Percentiles rank a stretch among this genome's conserved stretches.
phyloP scores from a whole-genome alignment of 2,329 filamentous ascomycete species.

The Sphaerulina vaccinii region DNA sequence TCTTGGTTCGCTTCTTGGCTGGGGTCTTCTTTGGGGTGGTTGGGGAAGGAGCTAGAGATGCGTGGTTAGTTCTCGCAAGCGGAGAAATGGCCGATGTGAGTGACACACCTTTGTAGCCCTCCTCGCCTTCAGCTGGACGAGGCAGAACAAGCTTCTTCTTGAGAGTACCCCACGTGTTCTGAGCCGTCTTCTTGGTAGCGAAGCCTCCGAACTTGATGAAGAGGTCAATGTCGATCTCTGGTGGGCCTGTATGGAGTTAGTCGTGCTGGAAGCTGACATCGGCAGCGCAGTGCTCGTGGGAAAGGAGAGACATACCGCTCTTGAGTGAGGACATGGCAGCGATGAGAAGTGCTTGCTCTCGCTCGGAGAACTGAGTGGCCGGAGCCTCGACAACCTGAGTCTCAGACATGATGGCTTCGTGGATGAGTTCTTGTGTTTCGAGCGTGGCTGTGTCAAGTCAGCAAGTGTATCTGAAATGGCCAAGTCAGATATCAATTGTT shows the following conservation, averaged over 20 bases:
- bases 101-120: conserved; percentile 14
- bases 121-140: conserved; percentile 17
- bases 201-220: conserved; percentile 31
- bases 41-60: not conserved
- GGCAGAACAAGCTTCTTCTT: conserved; percentile 36
- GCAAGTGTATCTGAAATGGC: too few relatives aligned
- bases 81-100: not conserved
- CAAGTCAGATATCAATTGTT: too few relatives aligned
- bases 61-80: not conserved
- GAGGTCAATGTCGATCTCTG: conserved; percentile 38
- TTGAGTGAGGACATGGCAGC: conserved; percentile 36
- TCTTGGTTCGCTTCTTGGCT: conserved; percentile 23
- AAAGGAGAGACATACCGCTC: conserved; percentile 8
- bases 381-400: conserved; percentile 1
- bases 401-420: conserved; percentile 16
- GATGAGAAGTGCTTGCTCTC: conserved; percentile 33
- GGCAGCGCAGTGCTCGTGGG: too few relatives aligned
- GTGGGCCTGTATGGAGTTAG: conserved; percentile 22
- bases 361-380: conserved; percentile 28
- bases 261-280: too few relatives aligned
- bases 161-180: conserved; percentile 38
- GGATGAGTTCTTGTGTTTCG: not conserved
- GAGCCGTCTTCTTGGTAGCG: conserved; percentile 33
- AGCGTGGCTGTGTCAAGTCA: conserved; percentile 2
- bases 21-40: conserved; percentile 11